phyloP scores from a whole-genome alignment of 306 rosid species.

The Begonia masoniana region DNA sequence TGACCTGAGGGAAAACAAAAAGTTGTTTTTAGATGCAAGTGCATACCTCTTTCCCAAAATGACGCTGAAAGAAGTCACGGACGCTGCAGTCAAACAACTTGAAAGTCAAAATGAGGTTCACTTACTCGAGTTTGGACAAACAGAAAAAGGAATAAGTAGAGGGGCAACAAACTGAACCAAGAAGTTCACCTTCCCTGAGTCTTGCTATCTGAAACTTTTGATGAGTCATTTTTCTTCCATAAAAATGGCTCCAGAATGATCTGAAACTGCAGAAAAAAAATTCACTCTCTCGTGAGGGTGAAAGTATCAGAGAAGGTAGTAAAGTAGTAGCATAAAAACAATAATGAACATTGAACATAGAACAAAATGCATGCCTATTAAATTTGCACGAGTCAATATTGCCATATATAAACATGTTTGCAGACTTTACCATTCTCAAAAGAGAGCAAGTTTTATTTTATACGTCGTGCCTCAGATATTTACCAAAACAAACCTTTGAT shows the following conservation, averaged over 20 bases:
- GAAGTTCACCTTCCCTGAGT: slow-evolving; percentile 47
- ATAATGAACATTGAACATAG: not conserved
- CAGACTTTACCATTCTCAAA: too few relatives aligned
- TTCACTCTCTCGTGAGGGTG: not conserved
- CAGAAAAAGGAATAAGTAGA: slow-evolving; percentile 5
- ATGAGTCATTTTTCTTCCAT: slow-evolving; percentile 50
- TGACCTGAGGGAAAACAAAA: too few relatives aligned
- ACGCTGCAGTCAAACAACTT: slow-evolving; percentile 42
- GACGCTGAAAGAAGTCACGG: slow-evolving; percentile 76
- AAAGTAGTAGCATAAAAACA: not conserved
- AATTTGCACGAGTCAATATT: not conserved
- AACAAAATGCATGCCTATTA: not conserved
- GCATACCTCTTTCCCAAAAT: slow-evolving; percentile 88
- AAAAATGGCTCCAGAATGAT: slow-evolving; percentile 74
- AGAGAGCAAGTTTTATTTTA: too few relatives aligned
- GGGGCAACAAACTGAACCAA: slow-evolving; percentile 9
- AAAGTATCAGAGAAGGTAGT: not conserved
- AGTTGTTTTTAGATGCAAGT: not conserved
- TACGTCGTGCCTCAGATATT: too few relatives aligned
- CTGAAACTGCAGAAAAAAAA: slow-evolving; percentile 55
- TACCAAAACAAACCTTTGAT: slow-evolving; percentile 57
- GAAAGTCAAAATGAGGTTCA: slow-evolving; percentile 5
- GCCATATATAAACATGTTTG: not conserved
- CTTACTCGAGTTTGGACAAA: slow-evolving; percentile 9
- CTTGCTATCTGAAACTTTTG: slow-evolving; percentile 33